Evolutionary conservation across 148 eudicot genomes (phyloP).

Genomic region (Vaccinium vitisidaea): DNA sequence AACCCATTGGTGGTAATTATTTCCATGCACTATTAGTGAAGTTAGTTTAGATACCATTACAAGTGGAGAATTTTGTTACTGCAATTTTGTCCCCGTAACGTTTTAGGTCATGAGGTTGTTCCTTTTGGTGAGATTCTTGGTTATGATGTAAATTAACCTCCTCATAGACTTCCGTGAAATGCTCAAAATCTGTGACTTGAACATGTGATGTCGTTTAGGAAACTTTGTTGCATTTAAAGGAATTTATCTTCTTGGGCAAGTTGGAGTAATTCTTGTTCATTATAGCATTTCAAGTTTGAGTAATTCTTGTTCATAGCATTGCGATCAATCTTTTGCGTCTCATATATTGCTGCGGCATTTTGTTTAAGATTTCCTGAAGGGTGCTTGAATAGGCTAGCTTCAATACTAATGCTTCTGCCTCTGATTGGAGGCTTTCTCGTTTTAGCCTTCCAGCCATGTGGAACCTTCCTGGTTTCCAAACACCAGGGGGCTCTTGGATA

Average conservation of each 20-base stretch:
- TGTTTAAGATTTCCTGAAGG: neutral
- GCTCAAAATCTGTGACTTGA: neutral
- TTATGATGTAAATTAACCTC: neutral
- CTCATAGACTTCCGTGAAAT: neutral
- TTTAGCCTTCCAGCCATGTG: neutral
- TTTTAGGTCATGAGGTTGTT: neutral
- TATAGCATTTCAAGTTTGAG: neutral
- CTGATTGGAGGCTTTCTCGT: neutral
- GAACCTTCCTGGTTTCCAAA: neutral
- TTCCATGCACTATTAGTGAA: neutral
- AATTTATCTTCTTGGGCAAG: neutral
- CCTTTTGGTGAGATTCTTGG: neutral
- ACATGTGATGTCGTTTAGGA: neutral
- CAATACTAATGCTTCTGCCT: neutral
- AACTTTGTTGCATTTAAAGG: neutral
- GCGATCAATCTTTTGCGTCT: neutral
- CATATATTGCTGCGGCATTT: neutral
- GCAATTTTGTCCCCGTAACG: neutral
- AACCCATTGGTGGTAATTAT: slow-evolving; percentile 36
- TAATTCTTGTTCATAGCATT: neutral
- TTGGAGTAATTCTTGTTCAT: neutral
- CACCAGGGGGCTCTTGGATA: neutral
- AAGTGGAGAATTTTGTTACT: neutral
- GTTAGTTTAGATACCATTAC: neutral
- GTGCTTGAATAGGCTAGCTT: neutral